Evolutionary conservation across 768 basidiomycete genomes (phyloP).

Genomic region (Sistotremastrum niveocremeum): DNA sequence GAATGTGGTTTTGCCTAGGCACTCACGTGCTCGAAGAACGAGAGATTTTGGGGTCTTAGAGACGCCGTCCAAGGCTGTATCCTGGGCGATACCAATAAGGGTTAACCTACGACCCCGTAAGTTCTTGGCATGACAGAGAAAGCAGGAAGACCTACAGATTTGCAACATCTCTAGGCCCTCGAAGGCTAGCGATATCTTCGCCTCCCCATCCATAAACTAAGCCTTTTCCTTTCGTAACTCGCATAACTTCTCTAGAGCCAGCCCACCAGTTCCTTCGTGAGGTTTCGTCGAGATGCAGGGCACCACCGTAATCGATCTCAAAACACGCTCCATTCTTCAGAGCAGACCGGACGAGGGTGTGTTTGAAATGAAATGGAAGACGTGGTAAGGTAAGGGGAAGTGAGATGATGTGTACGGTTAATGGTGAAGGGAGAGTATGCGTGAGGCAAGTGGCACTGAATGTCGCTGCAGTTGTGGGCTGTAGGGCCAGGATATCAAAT

Average conservation of each 20-base stretch:
- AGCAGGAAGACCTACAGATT: slow-evolving; percentile 45
- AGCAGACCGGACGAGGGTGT: slow-evolving; percentile 70
- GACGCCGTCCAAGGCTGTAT: slow-evolving; percentile 48
- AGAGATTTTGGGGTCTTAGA: slow-evolving; percentile 53
- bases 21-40: slow-evolving; percentile 60
- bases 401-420: slow-evolving; percentile 71
- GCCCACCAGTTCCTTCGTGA: slow-evolving; percentile 82
- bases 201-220: slow-evolving; percentile 62
- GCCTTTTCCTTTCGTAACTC: slow-evolving; percentile 72
- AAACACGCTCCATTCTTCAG: slow-evolving; percentile 74
- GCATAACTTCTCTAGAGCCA: slow-evolving; percentile 55
- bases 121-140: not conserved
- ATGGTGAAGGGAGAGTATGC: slow-evolving; percentile 57
- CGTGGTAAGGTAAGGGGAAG: slow-evolving; percentile 68
- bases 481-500: slow-evolving; percentile 69
- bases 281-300: slow-evolving; percentile 51
- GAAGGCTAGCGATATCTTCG: slow-evolving; percentile 42
- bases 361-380: slow-evolving; percentile 69
- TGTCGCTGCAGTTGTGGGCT: slow-evolving; percentile 56
- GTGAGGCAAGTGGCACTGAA: slow-evolving; percentile 75
- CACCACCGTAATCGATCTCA: slow-evolving; percentile 67
- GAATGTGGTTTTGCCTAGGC: not conserved
- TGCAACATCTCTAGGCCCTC: slow-evolving; percentile 58
- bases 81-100: slow-evolving; percentile 54
- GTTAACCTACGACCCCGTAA: slow-evolving; percentile 33